These are phyloP conservation scores for Cryptococcus sp. DNA, from an alignment of 1,284 basidiomycete species.

Conservation along the genomic window DNA sequence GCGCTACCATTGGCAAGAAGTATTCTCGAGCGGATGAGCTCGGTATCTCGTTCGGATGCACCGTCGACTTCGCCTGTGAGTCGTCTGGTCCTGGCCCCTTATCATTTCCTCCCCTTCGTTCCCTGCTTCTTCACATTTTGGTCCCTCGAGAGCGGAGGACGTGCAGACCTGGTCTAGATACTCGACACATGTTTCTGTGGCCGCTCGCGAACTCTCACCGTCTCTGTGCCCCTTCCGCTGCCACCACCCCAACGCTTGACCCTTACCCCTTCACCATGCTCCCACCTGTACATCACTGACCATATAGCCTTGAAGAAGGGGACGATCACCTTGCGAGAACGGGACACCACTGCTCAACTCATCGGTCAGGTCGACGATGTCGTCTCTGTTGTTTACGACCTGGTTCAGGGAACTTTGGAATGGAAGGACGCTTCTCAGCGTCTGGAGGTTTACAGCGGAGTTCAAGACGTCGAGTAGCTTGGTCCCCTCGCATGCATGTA, in stretches of 20 bases:
- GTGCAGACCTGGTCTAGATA: no score
- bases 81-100: conserved; percentile 35
- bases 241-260: no score
- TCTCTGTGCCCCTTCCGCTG: no score
- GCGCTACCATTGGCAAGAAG: conserved; percentile 89
- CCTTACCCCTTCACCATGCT: no score
- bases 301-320: conserved; percentile 68
- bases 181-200: no score
- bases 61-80: conserved; percentile 95
- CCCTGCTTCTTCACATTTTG: no score
- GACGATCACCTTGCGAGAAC: conserved; percentile 87
- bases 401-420: conserved; percentile 65
- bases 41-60: conserved; percentile 93
- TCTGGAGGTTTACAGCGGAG: conserved; percentile 78
- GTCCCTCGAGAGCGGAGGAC: no score
- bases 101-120: neutral
- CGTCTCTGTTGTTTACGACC: conserved; percentile 67
- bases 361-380: conserved; percentile 93
- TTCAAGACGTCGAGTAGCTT: conserved; percentile 65
- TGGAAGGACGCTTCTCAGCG: conserved; percentile 73
- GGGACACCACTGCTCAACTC: conserved; percentile 87
- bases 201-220: no score
- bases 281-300: no score
- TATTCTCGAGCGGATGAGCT: conserved; percentile 98
- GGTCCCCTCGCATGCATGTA: no score